Conservation (phyloP, 2,329 filamentous ascomycete genomes). For the Rhynchosporium graminicola region DNA sequence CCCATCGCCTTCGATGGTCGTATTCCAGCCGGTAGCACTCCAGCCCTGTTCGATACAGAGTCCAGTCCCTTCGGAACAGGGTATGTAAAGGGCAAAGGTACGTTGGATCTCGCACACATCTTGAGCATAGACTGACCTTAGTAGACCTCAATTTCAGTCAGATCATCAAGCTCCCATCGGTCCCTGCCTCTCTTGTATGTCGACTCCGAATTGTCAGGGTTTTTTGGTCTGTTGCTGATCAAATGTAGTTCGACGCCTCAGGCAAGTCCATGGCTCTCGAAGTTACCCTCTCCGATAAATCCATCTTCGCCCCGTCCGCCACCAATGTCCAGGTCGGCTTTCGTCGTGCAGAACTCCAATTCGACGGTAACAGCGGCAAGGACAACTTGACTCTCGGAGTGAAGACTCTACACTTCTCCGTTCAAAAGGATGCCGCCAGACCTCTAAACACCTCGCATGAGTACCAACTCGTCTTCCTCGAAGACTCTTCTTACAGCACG, state of each 20-base stretch:
- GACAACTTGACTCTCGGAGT: conserved; percentile 55
- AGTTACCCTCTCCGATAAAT: conserved; percentile 47
- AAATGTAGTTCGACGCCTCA: conserved; percentile 27
- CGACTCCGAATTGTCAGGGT: not conserved
- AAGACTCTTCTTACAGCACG: conserved; percentile 49
- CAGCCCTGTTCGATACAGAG: conserved; percentile 45
- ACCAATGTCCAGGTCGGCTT: conserved; percentile 58
- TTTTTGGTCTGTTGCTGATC: not conserved
- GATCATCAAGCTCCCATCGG: conserved; percentile 50
- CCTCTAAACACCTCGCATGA: conserved; percentile 60
- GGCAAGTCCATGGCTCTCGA: conserved; percentile 22
- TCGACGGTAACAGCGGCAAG: conserved; percentile 51
- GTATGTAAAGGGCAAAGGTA: conserved; percentile 53
- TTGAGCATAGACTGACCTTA: conserved; percentile 11
- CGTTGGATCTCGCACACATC: conserved; percentile 9
- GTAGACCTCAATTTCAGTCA: conserved; percentile 52
- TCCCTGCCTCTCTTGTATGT: conserved; percentile 44
- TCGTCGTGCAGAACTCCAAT: conserved; percentile 59
- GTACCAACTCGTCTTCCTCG: conserved; percentile 57
- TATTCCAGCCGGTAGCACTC: conserved; percentile 43
- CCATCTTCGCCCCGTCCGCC: conserved; percentile 56
- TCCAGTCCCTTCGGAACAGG: conserved; percentile 51
- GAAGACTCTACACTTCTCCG: conserved; percentile 63
- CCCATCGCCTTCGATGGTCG: conserved; percentile 51
- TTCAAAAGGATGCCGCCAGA: conserved; percentile 53